phyloP scores from a whole-genome alignment of 257 asterid species.

The Salvia hispanica region DNA sequence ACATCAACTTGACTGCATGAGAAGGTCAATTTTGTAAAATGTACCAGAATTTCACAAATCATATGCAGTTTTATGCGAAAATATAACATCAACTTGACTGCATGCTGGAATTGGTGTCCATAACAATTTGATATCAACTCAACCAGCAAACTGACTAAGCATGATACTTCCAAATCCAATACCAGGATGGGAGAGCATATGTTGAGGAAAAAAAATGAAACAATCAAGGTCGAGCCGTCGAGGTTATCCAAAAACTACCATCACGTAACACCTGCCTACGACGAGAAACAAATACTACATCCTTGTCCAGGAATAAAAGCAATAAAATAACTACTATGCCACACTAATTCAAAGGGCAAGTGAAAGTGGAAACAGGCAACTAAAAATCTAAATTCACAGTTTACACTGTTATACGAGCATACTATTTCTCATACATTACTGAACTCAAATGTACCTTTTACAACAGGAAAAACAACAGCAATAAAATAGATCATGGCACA shows the following conservation, averaged over 20 bases:
- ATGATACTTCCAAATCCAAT: too few relatives aligned
- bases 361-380: slow-evolving; percentile 2
- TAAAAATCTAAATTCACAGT: slow-evolving; percentile 11
- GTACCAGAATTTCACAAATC: not conserved
- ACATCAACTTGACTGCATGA: slow-evolving; percentile 4
- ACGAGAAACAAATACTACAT: not conserved
- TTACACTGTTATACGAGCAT: too few relatives aligned
- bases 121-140: not conserved
- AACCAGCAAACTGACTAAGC: too few relatives aligned
- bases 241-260: slow-evolving; percentile 15
- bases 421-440: too few relatives aligned
- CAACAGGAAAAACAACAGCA: slow-evolving; percentile 10
- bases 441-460: not conserved
- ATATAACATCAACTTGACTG: too few relatives aligned
- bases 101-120: not conserved
- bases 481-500: not conserved
- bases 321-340: not conserved
- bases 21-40: slow-evolving; percentile 11
- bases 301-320: not conserved
- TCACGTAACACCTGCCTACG: not conserved
- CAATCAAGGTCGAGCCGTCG: too few relatives aligned
- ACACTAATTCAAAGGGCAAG: slow-evolving; percentile 3
- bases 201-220: too few relatives aligned
- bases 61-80: slow-evolving; percentile 10
- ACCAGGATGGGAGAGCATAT: too few relatives aligned